Evolutionary conservation across 805 yeast genomes (phyloP).

Genomic region (Lachancea nothofagi): DNA sequence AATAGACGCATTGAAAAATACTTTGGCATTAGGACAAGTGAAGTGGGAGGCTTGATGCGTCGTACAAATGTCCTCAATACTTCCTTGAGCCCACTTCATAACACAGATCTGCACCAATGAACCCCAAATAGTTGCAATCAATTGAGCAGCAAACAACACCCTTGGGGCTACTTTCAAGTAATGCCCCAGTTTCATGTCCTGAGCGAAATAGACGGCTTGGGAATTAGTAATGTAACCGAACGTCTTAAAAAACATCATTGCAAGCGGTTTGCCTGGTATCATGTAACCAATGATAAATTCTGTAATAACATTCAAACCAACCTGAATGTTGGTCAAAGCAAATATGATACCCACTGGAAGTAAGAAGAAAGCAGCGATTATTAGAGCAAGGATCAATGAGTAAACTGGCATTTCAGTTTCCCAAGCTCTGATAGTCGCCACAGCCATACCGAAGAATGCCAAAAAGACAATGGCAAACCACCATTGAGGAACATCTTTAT

Average conservation of each 20-base stretch:
- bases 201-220: conserved; percentile 50
- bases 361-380: conserved; percentile 49
- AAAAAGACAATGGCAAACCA: conserved; percentile 48
- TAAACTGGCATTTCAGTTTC: conserved; percentile 38
- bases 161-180: conserved; percentile 61
- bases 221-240: conserved; percentile 49
- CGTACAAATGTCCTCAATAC: conserved; percentile 40
- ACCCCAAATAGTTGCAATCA: conserved; percentile 42
- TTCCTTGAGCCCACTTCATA: conserved; percentile 38
- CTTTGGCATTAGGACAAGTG: conserved; percentile 42
- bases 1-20: conserved; percentile 51
- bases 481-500: conserved; percentile 61
- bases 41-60: conserved; percentile 40
- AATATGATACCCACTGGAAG: conserved; percentile 58
- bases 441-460: conserved; percentile 42
- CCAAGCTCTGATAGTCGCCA: conserved; percentile 37
- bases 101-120: conserved; percentile 39
- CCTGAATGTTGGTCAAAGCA: conserved; percentile 55
- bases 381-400: conserved; percentile 54
- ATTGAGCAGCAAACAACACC: conserved; percentile 49
- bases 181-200: conserved; percentile 59
- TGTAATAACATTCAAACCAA: conserved; percentile 58
- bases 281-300: conserved; percentile 43
- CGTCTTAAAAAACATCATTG: conserved; percentile 55
- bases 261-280: conserved; percentile 55